Conservation (phyloP, 345 rosid genomes). For the Noccaea caerulescens region DNA sequence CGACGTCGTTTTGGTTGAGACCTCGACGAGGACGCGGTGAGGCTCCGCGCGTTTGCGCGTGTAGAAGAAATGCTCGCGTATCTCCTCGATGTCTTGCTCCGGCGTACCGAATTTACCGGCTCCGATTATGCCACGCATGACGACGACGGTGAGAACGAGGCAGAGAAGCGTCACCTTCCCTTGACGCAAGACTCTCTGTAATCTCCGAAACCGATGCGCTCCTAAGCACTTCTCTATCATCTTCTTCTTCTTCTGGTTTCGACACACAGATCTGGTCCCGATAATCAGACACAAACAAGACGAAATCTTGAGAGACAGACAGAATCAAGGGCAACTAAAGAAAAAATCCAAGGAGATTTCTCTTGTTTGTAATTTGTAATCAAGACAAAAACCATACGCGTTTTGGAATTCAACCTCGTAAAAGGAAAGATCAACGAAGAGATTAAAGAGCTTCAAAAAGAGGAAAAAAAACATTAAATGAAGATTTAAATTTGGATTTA, state of each 20-base stretch:
- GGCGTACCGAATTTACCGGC: slow-evolving; percentile 93
- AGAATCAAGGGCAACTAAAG: neutral
- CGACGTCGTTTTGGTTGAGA: slow-evolving; percentile 49
- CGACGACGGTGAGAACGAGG: slow-evolving; percentile 73
- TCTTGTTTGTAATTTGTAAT: slow-evolving; percentile 16
- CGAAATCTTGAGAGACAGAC: slow-evolving; percentile 6
- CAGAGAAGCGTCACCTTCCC: slow-evolving; percentile 62
- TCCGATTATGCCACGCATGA: slow-evolving; percentile 86
- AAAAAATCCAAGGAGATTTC: neutral
- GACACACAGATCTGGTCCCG: slow-evolving; percentile 30
- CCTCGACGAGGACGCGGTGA: slow-evolving; percentile 77
- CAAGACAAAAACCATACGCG: slow-evolving; percentile 21
- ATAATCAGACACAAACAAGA: slow-evolving; percentile 16
- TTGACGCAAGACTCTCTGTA: slow-evolving; percentile 62
- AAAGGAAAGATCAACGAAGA: slow-evolving; percentile 37
- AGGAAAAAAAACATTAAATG: slow-evolving; percentile 10
- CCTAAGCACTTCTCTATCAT: slow-evolving; percentile 61
- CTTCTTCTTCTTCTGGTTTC: slow-evolving; percentile 18
- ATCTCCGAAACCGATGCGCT: slow-evolving; percentile 53
- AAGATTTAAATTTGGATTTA: slow-evolving; percentile 22
- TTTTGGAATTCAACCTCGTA: slow-evolving; percentile 28
- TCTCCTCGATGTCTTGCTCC: slow-evolving; percentile 71
- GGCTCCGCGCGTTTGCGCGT: slow-evolving; percentile 62
- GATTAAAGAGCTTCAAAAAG: slow-evolving; percentile 4
- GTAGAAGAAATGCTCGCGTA: slow-evolving; percentile 67